phyloP scores from a whole-genome alignment of 805 yeast species.

The Kuraishia floccosa region DNA sequence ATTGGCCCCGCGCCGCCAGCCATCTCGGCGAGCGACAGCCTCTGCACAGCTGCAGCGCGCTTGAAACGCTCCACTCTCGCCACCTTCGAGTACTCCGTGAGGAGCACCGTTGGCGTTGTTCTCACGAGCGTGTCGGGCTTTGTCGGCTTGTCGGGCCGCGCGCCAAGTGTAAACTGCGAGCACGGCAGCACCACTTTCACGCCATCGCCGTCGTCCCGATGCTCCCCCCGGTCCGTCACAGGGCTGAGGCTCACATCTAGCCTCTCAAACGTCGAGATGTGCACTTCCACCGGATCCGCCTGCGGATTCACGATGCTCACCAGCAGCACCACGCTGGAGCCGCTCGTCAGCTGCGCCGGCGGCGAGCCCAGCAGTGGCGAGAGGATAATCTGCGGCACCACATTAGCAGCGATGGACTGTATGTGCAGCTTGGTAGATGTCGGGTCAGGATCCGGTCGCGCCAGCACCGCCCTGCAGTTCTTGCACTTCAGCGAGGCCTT shows the following conservation, averaged over 20 bases:
- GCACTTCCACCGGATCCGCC: constrained; percentile 4
- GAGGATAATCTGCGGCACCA: constrained; percentile 11
- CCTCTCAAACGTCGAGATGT: constrained; percentile 6
- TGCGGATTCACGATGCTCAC: constrained; percentile 9
- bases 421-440: constrained; percentile 8
- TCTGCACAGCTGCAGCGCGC: constrained; percentile 5
- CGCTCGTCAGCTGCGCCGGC: no score
- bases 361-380: constrained; percentile 1
- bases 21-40: neutral
- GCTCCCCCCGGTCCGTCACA: neutral
- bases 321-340: constrained; percentile 1
- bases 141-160: constrained; percentile 5
- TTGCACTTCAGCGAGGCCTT: constrained; percentile 9
- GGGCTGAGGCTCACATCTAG: constrained; percentile 2
- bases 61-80: constrained; percentile 19
- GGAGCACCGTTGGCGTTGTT: constrained; percentile 17
- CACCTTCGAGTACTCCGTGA: constrained; percentile 13
- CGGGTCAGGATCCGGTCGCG: constrained; percentile 10
- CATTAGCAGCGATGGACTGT: constrained; percentile 7
- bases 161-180: constrained; percentile 7
- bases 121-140: constrained; percentile 7
- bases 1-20: constrained; percentile 4
- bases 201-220: no score
- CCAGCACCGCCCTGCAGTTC: constrained; percentile 9
- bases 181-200: constrained; percentile 9